Evolutionary conservation across 305 asterid species (phyloP).

Genomic region (Ruellia speciosa): DNA sequence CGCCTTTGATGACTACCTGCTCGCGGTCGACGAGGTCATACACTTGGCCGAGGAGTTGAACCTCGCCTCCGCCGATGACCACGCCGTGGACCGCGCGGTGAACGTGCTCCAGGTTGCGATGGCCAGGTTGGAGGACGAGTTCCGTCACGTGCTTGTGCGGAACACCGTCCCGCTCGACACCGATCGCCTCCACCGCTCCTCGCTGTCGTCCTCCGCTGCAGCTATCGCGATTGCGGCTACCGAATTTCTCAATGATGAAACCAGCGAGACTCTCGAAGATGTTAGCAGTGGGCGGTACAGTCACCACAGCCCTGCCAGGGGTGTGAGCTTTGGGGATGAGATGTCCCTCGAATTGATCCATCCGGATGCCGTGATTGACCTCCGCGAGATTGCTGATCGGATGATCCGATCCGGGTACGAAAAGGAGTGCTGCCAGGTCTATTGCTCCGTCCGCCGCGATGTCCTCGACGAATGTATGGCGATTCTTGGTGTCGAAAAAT

Average conservation of each 20-base stretch:
- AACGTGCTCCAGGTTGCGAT: slow-evolving; percentile 68
- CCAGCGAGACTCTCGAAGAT: slow-evolving; percentile 33
- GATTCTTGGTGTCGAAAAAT: slow-evolving; percentile 66
- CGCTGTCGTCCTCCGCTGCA: slow-evolving; percentile 50
- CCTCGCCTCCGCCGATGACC: slow-evolving; percentile 30
- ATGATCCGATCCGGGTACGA: slow-evolving; percentile 87
- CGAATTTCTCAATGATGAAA: slow-evolving; percentile 36
- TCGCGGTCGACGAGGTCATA: slow-evolving; percentile 68
- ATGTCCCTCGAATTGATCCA: slow-evolving; percentile 55
- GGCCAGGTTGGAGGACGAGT: slow-evolving; percentile 80
- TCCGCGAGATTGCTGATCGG: slow-evolving; percentile 72
- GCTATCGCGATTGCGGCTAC: slow-evolving; percentile 65
- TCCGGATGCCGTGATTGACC: slow-evolving; percentile 53
- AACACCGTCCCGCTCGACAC: slow-evolving; percentile 57
- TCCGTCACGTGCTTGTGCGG: slow-evolving; percentile 46
- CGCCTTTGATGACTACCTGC: slow-evolving; percentile 39
- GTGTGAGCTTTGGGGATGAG: slow-evolving; percentile 63
- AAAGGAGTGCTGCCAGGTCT: slow-evolving; percentile 85
- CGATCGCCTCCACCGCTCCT: slow-evolving; percentile 57
- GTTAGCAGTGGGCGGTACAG: slow-evolving; percentile 55
- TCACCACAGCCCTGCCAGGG: slow-evolving; percentile 36
- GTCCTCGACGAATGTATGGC: slow-evolving; percentile 71
- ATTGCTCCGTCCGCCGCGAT: slow-evolving; percentile 70
- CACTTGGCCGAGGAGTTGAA: slow-evolving; percentile 59
- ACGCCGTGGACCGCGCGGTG: slow-evolving; percentile 60